These are phyloP conservation scores for Hypoxylon subgilvum DNA, from an alignment of 495 filamentous ascomycete genomes.

Conservation along the genomic window DNA sequence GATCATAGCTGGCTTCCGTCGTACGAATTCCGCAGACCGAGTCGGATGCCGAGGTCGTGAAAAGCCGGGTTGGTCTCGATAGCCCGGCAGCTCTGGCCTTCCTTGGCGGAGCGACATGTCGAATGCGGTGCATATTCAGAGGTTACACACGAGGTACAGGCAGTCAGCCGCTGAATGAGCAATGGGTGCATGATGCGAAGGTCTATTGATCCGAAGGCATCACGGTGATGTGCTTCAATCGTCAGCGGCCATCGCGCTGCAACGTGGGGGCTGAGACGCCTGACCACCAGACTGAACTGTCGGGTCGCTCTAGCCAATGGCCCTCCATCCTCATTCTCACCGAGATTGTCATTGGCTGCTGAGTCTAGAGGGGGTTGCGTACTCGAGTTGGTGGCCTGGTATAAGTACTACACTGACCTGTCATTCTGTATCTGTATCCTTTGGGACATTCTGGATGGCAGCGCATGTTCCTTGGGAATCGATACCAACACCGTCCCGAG, in stretches of 20 bases:
- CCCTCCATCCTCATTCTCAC: neutral
- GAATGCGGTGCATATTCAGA: no score
- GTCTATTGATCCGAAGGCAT: neutral
- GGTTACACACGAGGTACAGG: no score
- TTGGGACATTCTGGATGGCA: no score
- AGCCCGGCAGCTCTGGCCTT: conserved; percentile 1
- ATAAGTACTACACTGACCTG: no score
- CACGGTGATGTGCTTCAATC: conserved; percentile 2
- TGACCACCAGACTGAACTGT: no score
- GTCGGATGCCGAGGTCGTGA: conserved; percentile 48
- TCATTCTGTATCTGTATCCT: no score
- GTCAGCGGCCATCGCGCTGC: conserved; percentile 12
- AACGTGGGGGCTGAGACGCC: conserved; percentile 25
- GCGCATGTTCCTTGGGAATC: no score
- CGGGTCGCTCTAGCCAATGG: conserved; percentile 19
- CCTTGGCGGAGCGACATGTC: conserved; percentile 7
- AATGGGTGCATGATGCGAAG: no score
- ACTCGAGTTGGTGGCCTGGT: no score
- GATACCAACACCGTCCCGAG: no score
- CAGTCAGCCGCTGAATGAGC: neutral
- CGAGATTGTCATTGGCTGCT: conserved; percentile 9
- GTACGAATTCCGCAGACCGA: no score
- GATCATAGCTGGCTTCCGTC: no score
- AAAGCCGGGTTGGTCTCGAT: conserved; percentile 45
- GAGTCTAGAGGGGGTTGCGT: neutral